Base-by-base conservation (phyloP, 2,329 filamentous ascomycete genomes). In the Colletotrichum coccodes region DNA sequence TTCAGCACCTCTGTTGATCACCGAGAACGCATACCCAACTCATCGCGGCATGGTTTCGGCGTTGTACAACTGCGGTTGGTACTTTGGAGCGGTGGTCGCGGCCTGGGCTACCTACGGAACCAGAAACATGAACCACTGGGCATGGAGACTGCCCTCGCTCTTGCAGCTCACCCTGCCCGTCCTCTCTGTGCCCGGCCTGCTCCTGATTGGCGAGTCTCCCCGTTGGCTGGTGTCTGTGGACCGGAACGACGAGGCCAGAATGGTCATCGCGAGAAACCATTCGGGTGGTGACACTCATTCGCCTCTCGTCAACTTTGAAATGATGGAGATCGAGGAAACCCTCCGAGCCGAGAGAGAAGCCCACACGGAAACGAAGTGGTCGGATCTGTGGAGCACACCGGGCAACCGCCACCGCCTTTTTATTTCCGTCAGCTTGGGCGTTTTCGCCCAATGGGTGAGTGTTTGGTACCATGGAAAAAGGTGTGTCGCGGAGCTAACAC, bases 131-230 rank as follows among this genome's bases (percentile, higher is more conserved):
- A 11, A 38, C 8, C 30, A 54, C 6, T 58, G 44, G 56, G 54
- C 63, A 16, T 70, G 68, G 68, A 34, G 64, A 6, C 58, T 70
- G 23, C 68, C 68, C 30, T 70, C 68, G 36, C 75, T 85, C 3
- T 73, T 87, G 2, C 85, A 87, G 70, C 80, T 83, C 67, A 80
- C 77, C 21, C 79, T 62, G 82, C 83, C 83, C 2, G 60, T 81
- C 21, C 69, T 84, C 53, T 73, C 74, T 61, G 62, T 75, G 26
- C 66, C 70, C 28, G 73, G 71, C 52, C 72, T 76, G 46, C 72
- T 74, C 68, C 65, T 75, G 32, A 73, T 76, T 32, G 73, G 72
- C 36, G 75, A 77, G 68, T 76, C 75, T 16, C 75, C 75, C 26
- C 71, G 75, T 60, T 77, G 73, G 74, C 70, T 77, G 21, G 72